Evolutionary conservation across 805 yeast genomes (phyloP).

Genomic region (Sugiyamaella boreocaroliniensis): DNA sequence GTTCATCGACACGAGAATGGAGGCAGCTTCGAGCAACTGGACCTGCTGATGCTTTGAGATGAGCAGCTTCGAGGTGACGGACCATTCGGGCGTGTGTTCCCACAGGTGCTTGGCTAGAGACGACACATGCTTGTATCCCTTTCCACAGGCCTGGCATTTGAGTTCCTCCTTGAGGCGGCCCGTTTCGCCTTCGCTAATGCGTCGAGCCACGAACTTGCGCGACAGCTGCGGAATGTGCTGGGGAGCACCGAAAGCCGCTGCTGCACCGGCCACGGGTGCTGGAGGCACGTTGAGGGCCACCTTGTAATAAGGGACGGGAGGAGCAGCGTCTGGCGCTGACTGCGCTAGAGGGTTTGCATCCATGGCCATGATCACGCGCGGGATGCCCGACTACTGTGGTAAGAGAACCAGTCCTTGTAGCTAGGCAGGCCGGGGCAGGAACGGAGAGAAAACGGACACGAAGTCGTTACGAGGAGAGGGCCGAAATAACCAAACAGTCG

Average conservation of each 20-base stretch:
- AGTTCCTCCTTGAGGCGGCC: constrained; percentile 79
- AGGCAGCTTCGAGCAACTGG: constrained; percentile 68
- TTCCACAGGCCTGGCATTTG: constrained; percentile 86
- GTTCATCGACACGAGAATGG: constrained; percentile 65
- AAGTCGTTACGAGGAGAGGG: not conserved
- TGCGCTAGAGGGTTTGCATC: not conserved
- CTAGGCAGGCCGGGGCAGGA: not conserved
- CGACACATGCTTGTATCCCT: constrained; percentile 82
- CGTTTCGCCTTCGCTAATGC: constrained; percentile 81
- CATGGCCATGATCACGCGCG: not conserved
- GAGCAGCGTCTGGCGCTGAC: not conserved
- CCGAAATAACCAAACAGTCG: too few relatives aligned
- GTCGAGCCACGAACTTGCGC: constrained; percentile 62
- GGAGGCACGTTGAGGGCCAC: constrained; percentile 2
- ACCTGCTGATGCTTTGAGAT: constrained; percentile 88
- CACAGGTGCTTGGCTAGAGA: constrained; percentile 84
- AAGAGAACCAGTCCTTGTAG: not conserved
- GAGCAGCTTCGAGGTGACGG: constrained; percentile 68
- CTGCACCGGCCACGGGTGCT: not conserved
- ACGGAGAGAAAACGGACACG: not conserved
- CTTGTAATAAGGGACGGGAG: constrained; percentile 4
- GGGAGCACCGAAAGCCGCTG: not conserved
- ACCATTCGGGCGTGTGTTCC: constrained; percentile 97
- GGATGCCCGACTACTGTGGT: not conserved
- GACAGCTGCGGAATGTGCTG: constrained; percentile 19